These are phyloP conservation scores for Calonectria crousiana DNA, from an alignment of 2,329 filamentous ascomycete genomes.

Conservation along the genomic window DNA sequence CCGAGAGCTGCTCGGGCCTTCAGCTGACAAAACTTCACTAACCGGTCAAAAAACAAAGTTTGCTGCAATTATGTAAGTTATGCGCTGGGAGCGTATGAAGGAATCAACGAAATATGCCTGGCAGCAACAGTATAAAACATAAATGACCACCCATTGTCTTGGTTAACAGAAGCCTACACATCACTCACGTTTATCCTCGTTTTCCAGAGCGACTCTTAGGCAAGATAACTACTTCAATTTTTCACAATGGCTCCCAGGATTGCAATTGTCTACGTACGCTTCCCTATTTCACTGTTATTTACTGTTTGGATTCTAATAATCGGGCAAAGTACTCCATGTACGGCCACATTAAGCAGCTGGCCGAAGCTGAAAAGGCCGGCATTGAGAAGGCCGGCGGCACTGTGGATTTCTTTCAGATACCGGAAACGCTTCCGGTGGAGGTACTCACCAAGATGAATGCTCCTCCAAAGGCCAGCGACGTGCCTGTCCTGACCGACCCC, in stretches of 20 bases:
- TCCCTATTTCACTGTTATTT: neutral
- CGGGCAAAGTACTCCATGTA: slow-evolving; percentile 85
- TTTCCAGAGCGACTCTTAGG: neutral
- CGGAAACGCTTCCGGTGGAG: slow-evolving; percentile 87
- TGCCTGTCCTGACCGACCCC: slow-evolving; percentile 73
- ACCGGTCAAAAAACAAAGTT: neutral
- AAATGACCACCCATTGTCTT: neutral
- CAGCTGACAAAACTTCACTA: neutral
- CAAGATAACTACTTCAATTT: slow-evolving; percentile 4
- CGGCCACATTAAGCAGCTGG: slow-evolving; percentile 87
- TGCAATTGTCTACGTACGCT: slow-evolving; percentile 86
- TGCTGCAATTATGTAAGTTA: neutral
- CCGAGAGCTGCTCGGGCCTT: neutral
- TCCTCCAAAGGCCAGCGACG: slow-evolving; percentile 76
- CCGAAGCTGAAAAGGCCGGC: slow-evolving; percentile 90
- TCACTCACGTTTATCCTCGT: neutral
- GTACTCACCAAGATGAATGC: slow-evolving; percentile 93
- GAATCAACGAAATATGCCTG: neutral
- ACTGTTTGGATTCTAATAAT: neutral
- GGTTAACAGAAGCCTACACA: neutral
- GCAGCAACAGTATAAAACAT: neutral
- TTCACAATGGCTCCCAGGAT: slow-evolving; percentile 87
- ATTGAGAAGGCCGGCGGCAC: slow-evolving; percentile 88
- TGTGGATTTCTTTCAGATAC: slow-evolving; percentile 86
- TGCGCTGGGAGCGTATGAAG: neutral